Base-by-base conservation (phyloP, 2,329 filamentous ascomycete genomes). In the Alternaria brassicicola region DNA sequence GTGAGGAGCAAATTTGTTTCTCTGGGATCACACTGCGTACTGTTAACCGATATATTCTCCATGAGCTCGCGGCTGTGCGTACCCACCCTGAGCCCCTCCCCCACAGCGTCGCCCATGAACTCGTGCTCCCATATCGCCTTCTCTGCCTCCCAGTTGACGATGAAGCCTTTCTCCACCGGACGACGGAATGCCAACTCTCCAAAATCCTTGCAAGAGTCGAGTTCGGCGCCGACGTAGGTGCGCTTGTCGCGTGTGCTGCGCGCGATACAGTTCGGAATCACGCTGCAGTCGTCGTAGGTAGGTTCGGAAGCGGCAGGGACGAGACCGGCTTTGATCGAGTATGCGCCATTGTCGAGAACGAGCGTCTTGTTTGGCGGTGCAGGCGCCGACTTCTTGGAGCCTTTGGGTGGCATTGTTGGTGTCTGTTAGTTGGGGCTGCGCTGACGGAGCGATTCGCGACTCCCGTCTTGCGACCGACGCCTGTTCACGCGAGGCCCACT, bases 101-200 rank as follows among this genome's bases (percentile, higher is more conserved):
- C 86, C 57, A 85, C 82, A 64, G 90, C 88, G 65, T 94, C 81
- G 65, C 90, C 88, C 68, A 96, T 89, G 71, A 98, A 91, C 59
- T 93, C 89, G 67, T 89, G 87, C 71, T 97, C 93, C 95, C 95
- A 99, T 50, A 99, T 92, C 72, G 95, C 93, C 78, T 92, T 94
- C 80, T 99, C 87, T 0, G 90, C 89, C 78, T 99, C 95, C 95
- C 95, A 99, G 73, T 94, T 97, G 61, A 98, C 93, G 48, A 98
- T 84, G 73, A 91, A 98, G 7, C 95, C 95, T 78, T 93, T 96
- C 78, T 99, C 95, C 1, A 98, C 91, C 0, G 95, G 95, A 0
- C 94, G 84, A 1, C 94, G 86, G 71, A 97, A 97, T 8, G 87
- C 85, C 19, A 96, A 87, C 76, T 97, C 94, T 64, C 93, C 92